A percentile compares a stretch with the other conserved stretches of the same genome.
These are phyloP conservation scores for Sarocladium kiliense DNA, from an alignment of 2,329 filamentous ascomycete genomes.

Conservation along the genomic window DNA sequence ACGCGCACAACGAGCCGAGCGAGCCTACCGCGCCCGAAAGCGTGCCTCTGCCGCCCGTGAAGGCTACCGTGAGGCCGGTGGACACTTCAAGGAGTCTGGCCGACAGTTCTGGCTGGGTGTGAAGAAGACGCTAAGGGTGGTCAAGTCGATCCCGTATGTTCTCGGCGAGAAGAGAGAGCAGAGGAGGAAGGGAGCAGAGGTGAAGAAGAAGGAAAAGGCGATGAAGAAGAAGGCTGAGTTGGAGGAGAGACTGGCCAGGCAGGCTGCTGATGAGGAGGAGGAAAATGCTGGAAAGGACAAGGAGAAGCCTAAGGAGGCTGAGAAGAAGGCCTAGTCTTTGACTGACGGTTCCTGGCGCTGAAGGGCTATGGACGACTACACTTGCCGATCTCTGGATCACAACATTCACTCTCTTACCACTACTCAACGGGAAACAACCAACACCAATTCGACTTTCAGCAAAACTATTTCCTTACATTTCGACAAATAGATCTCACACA, in stretches of 20 bases:
- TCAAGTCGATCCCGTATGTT: constrained; percentile 28
- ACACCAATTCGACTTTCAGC: not conserved
- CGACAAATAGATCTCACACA: not conserved
- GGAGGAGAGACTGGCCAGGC: constrained; percentile 25
- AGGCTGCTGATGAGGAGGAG: constrained; percentile 13
- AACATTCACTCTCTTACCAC: not conserved
- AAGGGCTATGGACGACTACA: too few relatives aligned
- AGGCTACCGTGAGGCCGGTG: constrained; percentile 31
- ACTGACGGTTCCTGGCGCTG: not conserved
- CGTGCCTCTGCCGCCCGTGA: constrained; percentile 32
- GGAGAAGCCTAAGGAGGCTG: not conserved
- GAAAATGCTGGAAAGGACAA: constrained; percentile 6
- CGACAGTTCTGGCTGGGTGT: constrained; percentile 30
- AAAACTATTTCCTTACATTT: not conserved
- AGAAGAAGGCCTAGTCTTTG: not conserved
- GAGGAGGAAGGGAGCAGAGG: constrained; percentile 22
- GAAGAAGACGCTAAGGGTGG: constrained; percentile 24
- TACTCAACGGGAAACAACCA: not conserved
- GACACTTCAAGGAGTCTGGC: constrained; percentile 31
- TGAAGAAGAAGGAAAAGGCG: constrained; percentile 22
- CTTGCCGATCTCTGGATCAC: not conserved
- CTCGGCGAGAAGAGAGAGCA: constrained; percentile 30
- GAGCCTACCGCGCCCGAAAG: constrained; percentile 35
- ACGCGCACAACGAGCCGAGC: constrained; percentile 34
- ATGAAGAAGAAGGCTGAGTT: constrained; percentile 29